These are phyloP conservation scores for Stellera chamaejasme DNA, from an alignment of 345 rosid genomes.

Conservation along the genomic window DNA sequence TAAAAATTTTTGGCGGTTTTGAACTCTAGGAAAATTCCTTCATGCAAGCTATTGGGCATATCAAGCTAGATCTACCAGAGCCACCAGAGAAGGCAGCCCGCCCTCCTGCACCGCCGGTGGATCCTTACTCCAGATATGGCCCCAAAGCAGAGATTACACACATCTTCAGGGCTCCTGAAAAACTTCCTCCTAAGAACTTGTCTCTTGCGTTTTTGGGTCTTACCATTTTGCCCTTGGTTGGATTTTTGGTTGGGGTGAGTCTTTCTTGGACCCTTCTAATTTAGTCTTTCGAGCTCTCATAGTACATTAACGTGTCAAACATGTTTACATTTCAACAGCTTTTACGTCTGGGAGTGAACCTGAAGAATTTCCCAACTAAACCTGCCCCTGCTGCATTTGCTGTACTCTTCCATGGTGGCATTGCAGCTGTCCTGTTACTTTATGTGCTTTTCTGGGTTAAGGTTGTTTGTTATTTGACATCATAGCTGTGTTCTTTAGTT, in stretches of 20 bases:
- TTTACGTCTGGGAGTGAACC: slow-evolving; percentile 58
- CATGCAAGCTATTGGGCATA: slow-evolving; percentile 50
- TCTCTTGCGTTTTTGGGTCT: slow-evolving; percentile 86
- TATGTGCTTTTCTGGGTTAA: slow-evolving; percentile 92
- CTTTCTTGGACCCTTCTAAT: neutral
- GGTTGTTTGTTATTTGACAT: slow-evolving; percentile 27
- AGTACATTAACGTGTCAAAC: neutral
- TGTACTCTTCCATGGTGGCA: slow-evolving; percentile 74
- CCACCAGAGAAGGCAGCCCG: slow-evolving; percentile 87
- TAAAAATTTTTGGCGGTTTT: slow-evolving; percentile 2
- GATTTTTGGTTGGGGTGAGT: slow-evolving; percentile 89
- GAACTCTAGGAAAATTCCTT: slow-evolving; percentile 72
- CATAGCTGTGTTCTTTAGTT: neutral
- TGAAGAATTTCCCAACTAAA: slow-evolving; percentile 81
- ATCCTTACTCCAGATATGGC: slow-evolving; percentile 61
- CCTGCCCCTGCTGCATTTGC: slow-evolving; percentile 55
- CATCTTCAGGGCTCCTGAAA: slow-evolving; percentile 85
- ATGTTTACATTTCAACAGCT: slow-evolving; percentile 39
- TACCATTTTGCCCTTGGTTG: slow-evolving; percentile 59
- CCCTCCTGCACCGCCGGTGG: slow-evolving; percentile 56
- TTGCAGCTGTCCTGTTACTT: slow-evolving; percentile 77
- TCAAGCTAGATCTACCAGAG: slow-evolving; percentile 88
- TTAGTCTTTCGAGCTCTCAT: neutral
- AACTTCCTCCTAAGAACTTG: slow-evolving; percentile 70
- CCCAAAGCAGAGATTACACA: slow-evolving; percentile 87